phyloP scores from a whole-genome alignment of 768 basidiomycete genomes.

The Asterophora lycoperdoides region DNA sequence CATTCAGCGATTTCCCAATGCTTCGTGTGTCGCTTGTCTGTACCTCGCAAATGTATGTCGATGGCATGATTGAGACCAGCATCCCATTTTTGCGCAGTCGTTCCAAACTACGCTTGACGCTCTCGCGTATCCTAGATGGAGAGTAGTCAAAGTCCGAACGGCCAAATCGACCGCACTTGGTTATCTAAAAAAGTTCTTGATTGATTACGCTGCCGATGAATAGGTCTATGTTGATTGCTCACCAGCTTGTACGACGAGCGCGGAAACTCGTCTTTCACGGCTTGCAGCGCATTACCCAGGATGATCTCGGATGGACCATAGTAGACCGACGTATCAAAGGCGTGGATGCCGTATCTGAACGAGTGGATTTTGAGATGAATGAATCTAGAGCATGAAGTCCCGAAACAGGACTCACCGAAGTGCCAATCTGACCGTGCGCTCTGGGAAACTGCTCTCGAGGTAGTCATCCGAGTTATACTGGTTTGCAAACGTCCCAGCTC shows the following conservation, averaged over 20 bases:
- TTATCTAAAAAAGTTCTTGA: conserved; percentile 49
- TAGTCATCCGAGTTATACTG: conserved; percentile 62
- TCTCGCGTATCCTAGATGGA: conserved; percentile 58
- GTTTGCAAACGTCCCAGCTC: conserved; percentile 65
- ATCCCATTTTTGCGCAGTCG: too few species aligned
- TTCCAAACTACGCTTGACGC: conserved; percentile 60
- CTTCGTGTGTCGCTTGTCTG: too few species aligned
- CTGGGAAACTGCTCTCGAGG: conserved; percentile 50
- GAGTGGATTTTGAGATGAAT: neutral
- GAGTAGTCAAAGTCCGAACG: conserved; percentile 67
- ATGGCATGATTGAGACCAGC: too few species aligned
- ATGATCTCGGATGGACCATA: conserved; percentile 81
- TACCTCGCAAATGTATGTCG: too few species aligned
- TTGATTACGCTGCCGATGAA: neutral
- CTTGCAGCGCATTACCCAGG: conserved; percentile 59
- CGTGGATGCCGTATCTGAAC: conserved; percentile 70
- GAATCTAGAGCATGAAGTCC: conserved; percentile 5
- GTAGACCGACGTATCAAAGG: conserved; percentile 79
- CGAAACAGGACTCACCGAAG: conserved; percentile 48
- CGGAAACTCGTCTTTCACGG: conserved; percentile 65
- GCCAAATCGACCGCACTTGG: conserved; percentile 83
- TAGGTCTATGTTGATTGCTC: conserved; percentile 12
- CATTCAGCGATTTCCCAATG: conserved; percentile 14
- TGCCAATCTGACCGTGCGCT: conserved; percentile 69
- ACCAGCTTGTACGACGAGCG: conserved; percentile 76